These are phyloP conservation scores for Alternaria postmessia DNA, from an alignment of 2,329 filamentous ascomycete species.

Conservation along the genomic window DNA sequence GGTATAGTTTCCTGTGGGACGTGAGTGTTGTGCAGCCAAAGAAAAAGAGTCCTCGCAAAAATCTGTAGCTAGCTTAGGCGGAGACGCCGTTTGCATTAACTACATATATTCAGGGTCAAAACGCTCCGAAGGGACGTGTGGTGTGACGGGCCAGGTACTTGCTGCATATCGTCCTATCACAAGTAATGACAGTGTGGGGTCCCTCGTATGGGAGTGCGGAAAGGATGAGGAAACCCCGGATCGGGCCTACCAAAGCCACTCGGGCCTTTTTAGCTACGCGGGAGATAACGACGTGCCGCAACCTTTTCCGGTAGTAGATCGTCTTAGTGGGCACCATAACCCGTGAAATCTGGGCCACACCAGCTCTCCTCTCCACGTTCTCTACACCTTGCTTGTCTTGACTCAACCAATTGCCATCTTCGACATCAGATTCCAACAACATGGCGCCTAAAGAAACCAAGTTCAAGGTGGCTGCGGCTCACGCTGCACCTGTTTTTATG, in stretches of 20 bases:
- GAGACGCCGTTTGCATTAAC: background rate
- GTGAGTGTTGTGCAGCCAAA: background rate
- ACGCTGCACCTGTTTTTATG: conserved; percentile 51
- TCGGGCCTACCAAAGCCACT: background rate
- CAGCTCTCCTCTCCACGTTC: background rate
- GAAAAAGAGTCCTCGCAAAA: background rate
- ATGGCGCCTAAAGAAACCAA: conserved; percentile 37
- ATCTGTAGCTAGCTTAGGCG: background rate
- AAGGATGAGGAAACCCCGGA: background rate
- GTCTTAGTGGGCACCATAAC: background rate
- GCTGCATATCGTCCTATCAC: background rate
- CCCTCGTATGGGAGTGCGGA: background rate
- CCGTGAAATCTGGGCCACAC: background rate
- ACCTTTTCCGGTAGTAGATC: background rate
- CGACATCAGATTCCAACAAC: background rate
- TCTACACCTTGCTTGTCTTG: background rate
- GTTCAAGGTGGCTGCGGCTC: conserved; percentile 49
- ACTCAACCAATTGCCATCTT: background rate
- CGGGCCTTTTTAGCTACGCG: background rate
- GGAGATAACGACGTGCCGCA: conserved; percentile 7
- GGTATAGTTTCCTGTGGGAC: background rate
- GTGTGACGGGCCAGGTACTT: background rate
- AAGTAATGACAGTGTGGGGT: background rate
- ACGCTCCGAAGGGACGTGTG: background rate
- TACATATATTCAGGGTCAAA: background rate